Conservation (phyloP, 352 stramenopile species). For the Elongisporangium undulatum region DNA sequence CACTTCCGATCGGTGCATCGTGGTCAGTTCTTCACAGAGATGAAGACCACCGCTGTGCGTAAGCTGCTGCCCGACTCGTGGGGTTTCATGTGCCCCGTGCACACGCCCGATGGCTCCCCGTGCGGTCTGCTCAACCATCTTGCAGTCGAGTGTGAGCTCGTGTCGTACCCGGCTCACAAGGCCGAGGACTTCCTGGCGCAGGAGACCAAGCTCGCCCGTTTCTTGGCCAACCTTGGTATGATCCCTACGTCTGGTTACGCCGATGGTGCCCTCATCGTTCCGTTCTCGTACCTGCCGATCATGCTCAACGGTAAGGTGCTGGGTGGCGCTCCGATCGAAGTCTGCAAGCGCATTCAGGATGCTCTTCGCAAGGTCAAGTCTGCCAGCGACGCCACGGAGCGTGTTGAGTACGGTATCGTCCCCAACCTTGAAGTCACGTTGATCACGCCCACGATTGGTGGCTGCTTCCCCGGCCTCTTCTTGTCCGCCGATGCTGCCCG, state of each 20-base stretch:
- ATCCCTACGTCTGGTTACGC: constrained; percentile 73
- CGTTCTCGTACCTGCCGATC: constrained; percentile 92
- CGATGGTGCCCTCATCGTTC: constrained; percentile 80
- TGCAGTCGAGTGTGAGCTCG: constrained; percentile 89
- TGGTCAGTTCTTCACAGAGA: constrained; percentile 99
- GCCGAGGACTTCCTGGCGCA: constrained; percentile 67
- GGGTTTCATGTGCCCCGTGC: constrained; percentile 99
- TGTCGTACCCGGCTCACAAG: constrained; percentile 73
- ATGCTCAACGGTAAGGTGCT: constrained; percentile 97
- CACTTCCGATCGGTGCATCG: constrained; percentile 99
- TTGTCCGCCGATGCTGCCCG: constrained; percentile 95
- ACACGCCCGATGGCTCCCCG: constrained; percentile 98
- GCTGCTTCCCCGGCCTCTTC: constrained; percentile 97
- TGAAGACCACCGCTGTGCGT: constrained; percentile 99
- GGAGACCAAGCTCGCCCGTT: constrained; percentile 73
- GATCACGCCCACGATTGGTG: constrained; percentile 76
- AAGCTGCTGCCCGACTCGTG: constrained; percentile 99
- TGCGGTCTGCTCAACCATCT: constrained; percentile 99
- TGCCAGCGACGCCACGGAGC: constrained; percentile 31
- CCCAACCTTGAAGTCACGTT: constrained; percentile 80
- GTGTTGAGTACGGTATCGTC: constrained; percentile 62
- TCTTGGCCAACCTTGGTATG: constrained; percentile 79
- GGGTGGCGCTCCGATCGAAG: constrained; percentile 80
- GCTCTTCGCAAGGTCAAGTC: constrained; percentile 75
- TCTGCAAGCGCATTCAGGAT: constrained; percentile 84